phyloP scores from a whole-genome alignment of 306 rosid genomes.

The Casuarina cunninghamiana region DNA sequence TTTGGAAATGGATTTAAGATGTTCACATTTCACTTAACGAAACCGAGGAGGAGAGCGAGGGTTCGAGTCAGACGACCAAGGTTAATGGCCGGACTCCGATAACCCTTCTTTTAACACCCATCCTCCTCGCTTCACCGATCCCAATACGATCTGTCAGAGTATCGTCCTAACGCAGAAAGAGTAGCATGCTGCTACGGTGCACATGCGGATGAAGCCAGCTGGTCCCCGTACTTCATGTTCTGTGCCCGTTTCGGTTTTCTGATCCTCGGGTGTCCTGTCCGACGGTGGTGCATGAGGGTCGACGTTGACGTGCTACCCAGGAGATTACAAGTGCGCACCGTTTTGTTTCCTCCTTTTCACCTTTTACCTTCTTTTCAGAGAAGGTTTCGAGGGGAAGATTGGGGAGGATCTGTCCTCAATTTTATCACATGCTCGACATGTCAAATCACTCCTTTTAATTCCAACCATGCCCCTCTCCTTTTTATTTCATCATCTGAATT shows the following conservation, averaged over 20 bases:
- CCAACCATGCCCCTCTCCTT: not conserved
- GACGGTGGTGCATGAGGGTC: not conserved
- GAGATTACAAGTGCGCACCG: not conserved
- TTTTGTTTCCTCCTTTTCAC: not conserved
- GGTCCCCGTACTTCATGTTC: not conserved
- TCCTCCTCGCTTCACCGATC: not conserved
- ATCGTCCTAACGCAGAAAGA: not conserved
- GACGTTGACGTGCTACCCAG: not conserved
- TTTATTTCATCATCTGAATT: not conserved
- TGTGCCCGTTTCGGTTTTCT: not conserved
- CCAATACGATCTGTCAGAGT: not conserved
- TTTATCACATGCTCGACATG: slow-evolving; percentile 13
- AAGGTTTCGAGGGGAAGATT: not conserved
- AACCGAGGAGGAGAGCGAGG: not conserved
- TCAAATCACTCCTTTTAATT: slow-evolving; percentile 2
- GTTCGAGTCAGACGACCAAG: slow-evolving; percentile 2
- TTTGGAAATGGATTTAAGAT: not conserved
- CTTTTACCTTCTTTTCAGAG: not conserved
- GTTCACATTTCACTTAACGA: not conserved
- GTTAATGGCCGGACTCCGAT: not conserved
- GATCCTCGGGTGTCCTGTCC: not conserved
- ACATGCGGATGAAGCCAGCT: not conserved
- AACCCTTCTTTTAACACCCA: not conserved
- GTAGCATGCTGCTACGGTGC: not conserved
- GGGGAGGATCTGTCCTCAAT: slow-evolving; percentile 29